These are phyloP conservation scores for Medicago truncatula DNA, from an alignment of 306 rosid species.

Conservation along the genomic window MtrunA17r5.0-ANR NC_053044.1:49398001-49398500, in stretches of 20 bases:
- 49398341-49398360: constrained; percentile 80
- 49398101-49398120: constrained; percentile 79
- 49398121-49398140: constrained; percentile 86
- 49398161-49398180: constrained; percentile 41
- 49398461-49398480: constrained; percentile 94
- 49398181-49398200: constrained; percentile 1
- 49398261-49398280: constrained; percentile 26
- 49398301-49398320: constrained; percentile 85
- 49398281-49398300: constrained; percentile 67
- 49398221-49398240: constrained; percentile 1
- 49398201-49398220: neutral
- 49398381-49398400: constrained; percentile 88
- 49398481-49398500: constrained; percentile 81
- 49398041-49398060: constrained; percentile 80
- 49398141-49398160: constrained; percentile 67
- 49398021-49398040: constrained; percentile 84
- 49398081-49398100: constrained; percentile 94
- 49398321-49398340: constrained; percentile 98
- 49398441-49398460: constrained; percentile 94
- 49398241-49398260: constrained; percentile 13
- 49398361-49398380: constrained; percentile 80
- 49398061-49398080: constrained; percentile 90
- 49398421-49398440: constrained; percentile 81
- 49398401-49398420: constrained; percentile 87
- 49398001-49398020: constrained; percentile 70